A percentile compares a stretch with the other conserved stretches of the same genome.
Evolutionary conservation across 176 grass and related monocot genomes (phyloP).

Genomic region (Oryza officinalis): DNA sequence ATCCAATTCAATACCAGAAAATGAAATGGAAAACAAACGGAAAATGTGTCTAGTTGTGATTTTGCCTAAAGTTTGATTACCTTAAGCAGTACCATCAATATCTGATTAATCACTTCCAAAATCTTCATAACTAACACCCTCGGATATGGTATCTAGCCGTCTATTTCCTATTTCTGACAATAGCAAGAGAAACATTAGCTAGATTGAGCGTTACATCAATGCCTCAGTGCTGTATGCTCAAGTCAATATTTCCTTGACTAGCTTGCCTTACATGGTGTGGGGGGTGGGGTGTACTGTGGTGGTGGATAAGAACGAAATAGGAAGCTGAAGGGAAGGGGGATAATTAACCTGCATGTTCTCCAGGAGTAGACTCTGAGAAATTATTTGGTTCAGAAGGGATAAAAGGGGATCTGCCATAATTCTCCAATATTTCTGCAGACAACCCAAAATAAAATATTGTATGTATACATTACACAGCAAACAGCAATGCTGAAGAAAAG

Average conservation of each 20-base stretch:
- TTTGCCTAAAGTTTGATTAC: slow-evolving; percentile 39
- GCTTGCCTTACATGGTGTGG: slow-evolving; percentile 3
- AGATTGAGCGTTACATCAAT: slow-evolving; percentile 18
- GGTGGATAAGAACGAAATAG: background rate
- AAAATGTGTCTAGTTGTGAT: slow-evolving; percentile 16
- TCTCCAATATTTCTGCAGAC: slow-evolving; percentile 86
- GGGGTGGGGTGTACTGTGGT: background rate
- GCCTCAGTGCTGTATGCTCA: slow-evolving; percentile 12
- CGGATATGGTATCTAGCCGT: slow-evolving; percentile 90
- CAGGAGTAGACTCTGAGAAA: slow-evolving; percentile 63
- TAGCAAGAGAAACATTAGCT: slow-evolving; percentile 42
- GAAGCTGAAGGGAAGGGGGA: background rate
- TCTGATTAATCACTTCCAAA: slow-evolving; percentile 75
- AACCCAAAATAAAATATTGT: slow-evolving; percentile 25
- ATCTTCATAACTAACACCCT: slow-evolving; percentile 88
- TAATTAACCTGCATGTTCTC: slow-evolving; percentile 59
- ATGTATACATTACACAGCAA: slow-evolving; percentile 4
- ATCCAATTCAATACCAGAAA: slow-evolving; percentile 14
- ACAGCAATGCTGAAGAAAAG: slow-evolving; percentile 14
- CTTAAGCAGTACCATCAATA: slow-evolving; percentile 41
- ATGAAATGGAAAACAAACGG: background rate
- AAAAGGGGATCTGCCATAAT: slow-evolving; percentile 98
- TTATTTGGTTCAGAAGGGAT: slow-evolving; percentile 77
- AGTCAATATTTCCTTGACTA: slow-evolving; percentile 13
- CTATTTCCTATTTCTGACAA: slow-evolving; percentile 72